Evolutionary conservation across 225 moss, liverwort and hornwort species (phyloP), one percentile per base, ranked within the genome.

Genomic region (Bryum argenteum): DNA sequence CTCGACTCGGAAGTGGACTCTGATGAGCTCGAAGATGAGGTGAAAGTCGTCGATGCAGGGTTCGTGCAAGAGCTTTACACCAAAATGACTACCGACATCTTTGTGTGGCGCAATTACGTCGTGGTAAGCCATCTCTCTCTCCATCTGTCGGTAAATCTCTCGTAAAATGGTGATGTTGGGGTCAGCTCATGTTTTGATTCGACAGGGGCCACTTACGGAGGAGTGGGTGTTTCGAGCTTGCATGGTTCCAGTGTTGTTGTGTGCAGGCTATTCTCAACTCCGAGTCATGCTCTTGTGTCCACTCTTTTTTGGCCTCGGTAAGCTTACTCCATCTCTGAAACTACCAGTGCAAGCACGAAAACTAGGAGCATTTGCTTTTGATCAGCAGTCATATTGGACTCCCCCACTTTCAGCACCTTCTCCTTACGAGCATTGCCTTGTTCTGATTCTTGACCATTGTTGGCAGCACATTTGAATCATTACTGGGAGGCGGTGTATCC

Each of bases 181-280:
- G 33, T 33, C 33, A 6, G 33, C 33, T 5, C 33, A n/a, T n/a
- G n/a, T 33, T 33, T 33, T 33, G 28, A 28, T 28, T 28, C 5
- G 50, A 73, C 92, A 98, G 97, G 98, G 94, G 76, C 98, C 98
- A 56, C 60, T 98, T 64, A 92, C 98, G 9, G 98, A 98, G 88
- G 98, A 98, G 69, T 89, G 92, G 85, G 98, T 98, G 71, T 98
- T 98, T 74, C 90, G 98, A 85, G 94, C 89, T 62, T 98, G 98
- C 85, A 98, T 98, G 98, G 79, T 90, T 65, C 98, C 98, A 39
- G 61, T 98, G 53, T 80, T 98, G 53, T 67, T 98, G 76, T 98
- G 94, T 83, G 92, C 94, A 61, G 98, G 91, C 81, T 92, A 90
- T 78, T 87, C 92, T 23, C 83, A 84, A 77, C 69, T 84, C 13